phyloP scores from a whole-genome alignment of 441 rosid genomes.

The Rhodomyrtus psidioides region DNA sequence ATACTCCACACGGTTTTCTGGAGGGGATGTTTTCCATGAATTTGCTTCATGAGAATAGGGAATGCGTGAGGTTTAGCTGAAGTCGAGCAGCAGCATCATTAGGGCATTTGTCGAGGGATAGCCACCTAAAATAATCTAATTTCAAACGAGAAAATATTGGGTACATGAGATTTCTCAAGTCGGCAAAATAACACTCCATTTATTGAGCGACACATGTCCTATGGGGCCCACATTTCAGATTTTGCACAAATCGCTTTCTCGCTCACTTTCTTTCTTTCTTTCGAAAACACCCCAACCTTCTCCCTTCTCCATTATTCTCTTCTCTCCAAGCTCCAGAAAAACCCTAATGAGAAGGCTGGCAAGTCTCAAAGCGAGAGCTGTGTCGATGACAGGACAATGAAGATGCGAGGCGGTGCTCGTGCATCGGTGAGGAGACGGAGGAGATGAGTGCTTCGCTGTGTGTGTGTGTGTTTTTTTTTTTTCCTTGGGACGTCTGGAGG shows the following conservation, averaged over 20 bases:
- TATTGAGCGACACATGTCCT: too few species aligned
- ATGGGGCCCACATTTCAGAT: too few species aligned
- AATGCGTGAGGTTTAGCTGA: not conserved
- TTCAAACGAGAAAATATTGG: not conserved
- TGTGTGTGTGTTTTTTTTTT: not conserved
- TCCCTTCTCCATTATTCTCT: too few species aligned
- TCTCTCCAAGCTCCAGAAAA: too few species aligned
- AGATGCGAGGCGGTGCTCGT: not conserved
- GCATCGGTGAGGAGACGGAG: not conserved
- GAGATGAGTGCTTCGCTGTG: not conserved
- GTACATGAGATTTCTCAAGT: too few species aligned
- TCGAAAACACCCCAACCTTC: too few species aligned
- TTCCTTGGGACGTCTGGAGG: not conserved
- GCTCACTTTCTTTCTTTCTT: too few species aligned
- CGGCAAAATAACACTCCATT: too few species aligned
- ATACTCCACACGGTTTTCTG: not conserved
- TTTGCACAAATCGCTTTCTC: too few species aligned
- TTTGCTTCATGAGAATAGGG: not conserved
- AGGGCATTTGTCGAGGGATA: not conserved
- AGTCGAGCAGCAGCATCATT: not conserved
- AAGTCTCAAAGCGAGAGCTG: not conserved
- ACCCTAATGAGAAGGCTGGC: not conserved
- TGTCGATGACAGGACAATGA: not conserved
- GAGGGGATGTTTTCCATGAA: not conserved
- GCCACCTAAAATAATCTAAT: not conserved